A percentile compares a stretch with the other conserved stretches of the same genome.
Conservation (phyloP, 805 yeast species). For the Komagataella ulmi region DNA sequence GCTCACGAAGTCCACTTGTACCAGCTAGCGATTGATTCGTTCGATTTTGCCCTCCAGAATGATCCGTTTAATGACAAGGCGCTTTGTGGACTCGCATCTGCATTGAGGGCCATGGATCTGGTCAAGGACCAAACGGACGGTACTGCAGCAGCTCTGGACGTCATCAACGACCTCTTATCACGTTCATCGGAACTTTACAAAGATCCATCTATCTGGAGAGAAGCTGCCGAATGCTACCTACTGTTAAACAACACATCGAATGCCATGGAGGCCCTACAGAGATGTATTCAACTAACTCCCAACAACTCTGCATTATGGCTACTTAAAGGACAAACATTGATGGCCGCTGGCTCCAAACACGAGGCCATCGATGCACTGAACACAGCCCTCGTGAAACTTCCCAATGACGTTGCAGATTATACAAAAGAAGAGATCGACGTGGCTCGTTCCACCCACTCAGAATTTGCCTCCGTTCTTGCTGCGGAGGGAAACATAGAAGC, state of each 20-base stretch:
- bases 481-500: slow-evolving; percentile 34
- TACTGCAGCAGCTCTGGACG: slow-evolving; percentile 24
- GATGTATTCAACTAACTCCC: slow-evolving; percentile 23
- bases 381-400: slow-evolving; percentile 27
- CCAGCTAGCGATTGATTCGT: not conserved
- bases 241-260: slow-evolving; percentile 32
- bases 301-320: slow-evolving; percentile 34
- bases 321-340: slow-evolving; percentile 33
- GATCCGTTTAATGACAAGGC: slow-evolving; percentile 26
- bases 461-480: slow-evolving; percentile 41
- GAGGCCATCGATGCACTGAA: slow-evolving; percentile 36
- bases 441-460: slow-evolving; percentile 38
- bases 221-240: slow-evolving; percentile 38
- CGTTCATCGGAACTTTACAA: slow-evolving; percentile 23
- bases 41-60: slow-evolving; percentile 5
- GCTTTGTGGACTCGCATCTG: slow-evolving; percentile 27
- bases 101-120: slow-evolving; percentile 25
- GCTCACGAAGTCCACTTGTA: slow-evolving; percentile 1
- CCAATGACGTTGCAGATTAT: slow-evolving; percentile 14
- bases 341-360: slow-evolving; percentile 25
- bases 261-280: slow-evolving; percentile 34
- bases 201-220: slow-evolving; percentile 29
- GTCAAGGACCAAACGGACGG: slow-evolving; percentile 24
- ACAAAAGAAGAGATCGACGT: slow-evolving; percentile 25
- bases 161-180: slow-evolving; percentile 24